Evolutionary conservation across 1,284 basidiomycete genomes (phyloP).

Genomic region (Cryptococcus sp.): DNA sequence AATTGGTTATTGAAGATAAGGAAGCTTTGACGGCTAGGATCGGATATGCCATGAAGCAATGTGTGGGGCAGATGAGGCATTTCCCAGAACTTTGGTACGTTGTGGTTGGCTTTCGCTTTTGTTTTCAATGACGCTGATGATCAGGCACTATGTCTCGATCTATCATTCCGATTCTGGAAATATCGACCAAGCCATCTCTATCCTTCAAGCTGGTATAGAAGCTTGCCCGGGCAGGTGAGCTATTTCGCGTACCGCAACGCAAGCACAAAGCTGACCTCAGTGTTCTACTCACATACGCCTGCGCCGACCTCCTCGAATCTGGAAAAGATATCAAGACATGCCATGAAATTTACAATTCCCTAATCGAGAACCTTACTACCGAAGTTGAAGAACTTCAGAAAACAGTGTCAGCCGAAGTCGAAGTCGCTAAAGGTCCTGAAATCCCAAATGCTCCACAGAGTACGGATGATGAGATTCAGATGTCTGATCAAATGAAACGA

Average conservation of each 20-base stretch:
- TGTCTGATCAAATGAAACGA: slow-evolving; percentile 48
- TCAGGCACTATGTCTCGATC: slow-evolving; percentile 82
- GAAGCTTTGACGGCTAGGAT: slow-evolving; percentile 64
- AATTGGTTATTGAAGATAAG: slow-evolving; percentile 78
- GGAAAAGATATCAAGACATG: slow-evolving; percentile 62
- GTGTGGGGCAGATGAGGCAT: slow-evolving; percentile 81
- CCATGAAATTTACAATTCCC: slow-evolving; percentile 63
- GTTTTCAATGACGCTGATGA: neutral
- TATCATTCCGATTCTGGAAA: slow-evolving; percentile 73
- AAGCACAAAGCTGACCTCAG: slow-evolving; percentile 50
- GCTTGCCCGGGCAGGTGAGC: slow-evolving; percentile 76
- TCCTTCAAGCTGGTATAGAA: slow-evolving; percentile 78
- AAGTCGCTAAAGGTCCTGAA: slow-evolving; percentile 46
- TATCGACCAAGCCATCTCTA: slow-evolving; percentile 72
- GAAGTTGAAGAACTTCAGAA: slow-evolving; percentile 68
- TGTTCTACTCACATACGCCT: slow-evolving; percentile 82
- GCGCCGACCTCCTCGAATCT: slow-evolving; percentile 76
- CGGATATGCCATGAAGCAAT: slow-evolving; percentile 76
- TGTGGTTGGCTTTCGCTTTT: neutral
- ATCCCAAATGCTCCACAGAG: slow-evolving; percentile 27
- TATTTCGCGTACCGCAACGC: neutral
- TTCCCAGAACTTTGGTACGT: slow-evolving; percentile 88
- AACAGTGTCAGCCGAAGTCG: slow-evolving; percentile 52
- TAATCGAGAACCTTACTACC: slow-evolving; percentile 65
- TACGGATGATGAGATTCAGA: slow-evolving; percentile 34